Evolutionary conservation across 345 rosid genomes (phyloP).

Genomic region (Lepidium didymum): DNA sequence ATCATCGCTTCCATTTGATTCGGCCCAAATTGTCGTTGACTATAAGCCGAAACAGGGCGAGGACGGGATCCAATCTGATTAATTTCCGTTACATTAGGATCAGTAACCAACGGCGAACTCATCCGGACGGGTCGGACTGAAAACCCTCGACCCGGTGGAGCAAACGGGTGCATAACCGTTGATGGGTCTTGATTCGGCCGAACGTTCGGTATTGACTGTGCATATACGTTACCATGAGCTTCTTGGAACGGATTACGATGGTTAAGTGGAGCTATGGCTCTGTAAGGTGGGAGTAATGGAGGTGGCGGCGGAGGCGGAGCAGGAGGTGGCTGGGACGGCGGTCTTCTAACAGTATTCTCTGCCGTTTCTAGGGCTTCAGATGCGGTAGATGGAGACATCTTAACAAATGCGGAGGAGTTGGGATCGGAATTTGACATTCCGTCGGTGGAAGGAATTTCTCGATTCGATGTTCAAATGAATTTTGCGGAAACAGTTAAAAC

Average conservation of each 20-base stretch:
- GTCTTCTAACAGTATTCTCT: not conserved
- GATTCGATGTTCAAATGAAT: not conserved
- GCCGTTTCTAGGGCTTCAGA: not conserved
- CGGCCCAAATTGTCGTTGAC: conserved; percentile 10
- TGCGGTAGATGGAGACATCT: conserved; percentile 10
- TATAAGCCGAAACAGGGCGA: conserved; percentile 21
- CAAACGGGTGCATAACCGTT: conserved; percentile 43
- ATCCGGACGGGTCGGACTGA: conserved; percentile 38
- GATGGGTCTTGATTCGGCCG: conserved; percentile 18
- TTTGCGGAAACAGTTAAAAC: not conserved
- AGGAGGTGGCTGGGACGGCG: not conserved
- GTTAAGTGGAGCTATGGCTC: conserved; percentile 10
- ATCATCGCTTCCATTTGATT: conserved; percentile 27
- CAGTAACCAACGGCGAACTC: conserved; percentile 11
- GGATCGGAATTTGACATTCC: conserved; percentile 24
- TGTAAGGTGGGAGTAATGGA: not conserved
- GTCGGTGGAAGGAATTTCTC: conserved; percentile 12
- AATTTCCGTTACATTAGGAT: conserved; percentile 24
- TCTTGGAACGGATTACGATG: conserved; percentile 22
- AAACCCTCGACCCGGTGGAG: conserved; percentile 68
- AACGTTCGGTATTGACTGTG: conserved; percentile 3
- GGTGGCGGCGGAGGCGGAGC: conserved; percentile 8
- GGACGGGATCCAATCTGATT: conserved; percentile 28
- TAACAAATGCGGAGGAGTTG: conserved; percentile 12
- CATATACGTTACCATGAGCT: conserved; percentile 8